Base-by-base conservation (phyloP, 2,329 filamentous ascomycete genomes). In the Talaromyces sp. region DNA sequence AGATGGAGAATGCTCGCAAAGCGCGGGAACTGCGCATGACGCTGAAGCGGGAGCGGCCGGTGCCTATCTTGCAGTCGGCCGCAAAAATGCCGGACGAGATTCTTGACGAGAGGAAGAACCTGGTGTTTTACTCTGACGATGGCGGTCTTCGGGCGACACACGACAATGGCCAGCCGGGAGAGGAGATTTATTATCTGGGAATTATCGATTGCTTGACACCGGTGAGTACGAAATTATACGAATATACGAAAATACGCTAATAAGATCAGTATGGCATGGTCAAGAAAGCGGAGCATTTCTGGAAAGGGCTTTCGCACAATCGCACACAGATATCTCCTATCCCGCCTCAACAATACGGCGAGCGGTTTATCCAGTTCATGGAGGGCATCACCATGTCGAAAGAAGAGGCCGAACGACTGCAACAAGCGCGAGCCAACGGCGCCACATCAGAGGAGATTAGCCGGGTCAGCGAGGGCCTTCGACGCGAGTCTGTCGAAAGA, bases 161-260 rank as follows among this genome's bases (percentile, higher is more conserved):
- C 71, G 92, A 97, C 75, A 88, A 96, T 75, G 89, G 96, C 65
- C 79, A 81, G 17, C 86, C 90, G 1, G 93, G 89, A 1, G 91
- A 97, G 59, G 92, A 96, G 77, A 92, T 99, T 49, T 99, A 99
- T 77, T 99, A 99, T 73, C 85, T 99, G 8, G 96, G 95, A 39
- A 96, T 99, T 69, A 99, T 99, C 75, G 95, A 99, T 77, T 99
- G 95, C 75, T 81, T 99, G 70, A 99, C 95, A 69, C 92, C 97
- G 75, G 92, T 96, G 84, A 86, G 91, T 85, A 22, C 22, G 22
- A 22, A 22, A 22, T 9, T 7, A 30, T 27, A 22, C 27, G 28
- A 30, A 30, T 28, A 28, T 28, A 30, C 28, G 28, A 30, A 8
- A 8, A 8, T 30, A 30, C 39, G 57, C 63, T 61, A 61, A 55